Evolutionary conservation across 352 stramenopile genomes (phyloP), one percentile per base, ranked within the genome.

Genomic region (Phytophthora idaei): DNA sequence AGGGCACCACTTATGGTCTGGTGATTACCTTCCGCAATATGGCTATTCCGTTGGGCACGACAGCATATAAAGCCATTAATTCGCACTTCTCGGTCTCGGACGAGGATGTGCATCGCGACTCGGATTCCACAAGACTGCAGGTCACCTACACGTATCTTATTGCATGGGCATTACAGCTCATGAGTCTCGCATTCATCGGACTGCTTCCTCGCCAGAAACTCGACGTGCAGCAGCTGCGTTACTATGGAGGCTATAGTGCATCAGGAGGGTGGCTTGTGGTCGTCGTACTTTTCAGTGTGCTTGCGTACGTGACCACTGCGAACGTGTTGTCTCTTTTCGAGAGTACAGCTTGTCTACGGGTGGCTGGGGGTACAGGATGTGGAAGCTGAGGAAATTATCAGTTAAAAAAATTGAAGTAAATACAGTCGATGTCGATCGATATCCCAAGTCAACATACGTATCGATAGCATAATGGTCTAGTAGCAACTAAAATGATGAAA

Each of bases 11-110:
- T 14, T 85, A 89, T 56, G 80, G 83, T 0, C 49, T 91, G 4
- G 72, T 89, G 53, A 82, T 81, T 45, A 85, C 78, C 9, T 89
- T 89, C 60, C 75, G 83, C 41, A 88, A 87, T 62, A 77, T 89
- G 57, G 80, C 78, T 3, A 81, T 87, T 9, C 76, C 80, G 14
- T 61, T 89, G 14, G 75, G 70, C 8, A 68, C 66, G 2, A 76
- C 70, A 10, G 62, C 66, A 8, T 81, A 74, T 55, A 88, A 87
- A 67, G 69, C 64, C 5, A 66, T 87, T 15, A 59, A 74, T 52
- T 75, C 71, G 45, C 70, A 78, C 51, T 85, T 88, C 34, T 54
- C 78, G 0, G 57, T 87, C 36, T 61, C 76, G 21, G 47, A 76
- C 46, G 62, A 77, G 8, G 67, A 68, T 28, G 25, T 71, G 10